These are phyloP conservation scores for Dendrostoma leiphaemia DNA, from an alignment of 2,329 filamentous ascomycete genomes.

Conservation along the genomic window DNA sequence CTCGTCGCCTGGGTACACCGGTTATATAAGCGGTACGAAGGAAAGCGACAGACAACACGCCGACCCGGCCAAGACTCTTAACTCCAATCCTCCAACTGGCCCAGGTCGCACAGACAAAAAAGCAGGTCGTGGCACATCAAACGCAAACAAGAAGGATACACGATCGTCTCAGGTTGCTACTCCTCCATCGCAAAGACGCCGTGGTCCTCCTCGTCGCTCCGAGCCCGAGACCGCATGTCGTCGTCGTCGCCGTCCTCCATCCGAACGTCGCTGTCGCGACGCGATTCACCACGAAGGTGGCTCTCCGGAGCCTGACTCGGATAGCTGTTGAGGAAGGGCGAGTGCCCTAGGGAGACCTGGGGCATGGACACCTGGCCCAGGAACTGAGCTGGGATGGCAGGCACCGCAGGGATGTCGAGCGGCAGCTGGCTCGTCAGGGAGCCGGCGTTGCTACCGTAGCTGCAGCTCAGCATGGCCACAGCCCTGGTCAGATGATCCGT, in stretches of 20 bases:
- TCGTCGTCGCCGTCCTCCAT: conserved; percentile 71
- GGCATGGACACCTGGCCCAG: conserved; percentile 72
- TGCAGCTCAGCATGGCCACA: conserved; percentile 86
- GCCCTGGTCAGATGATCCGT: conserved; percentile 85
- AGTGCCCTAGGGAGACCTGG: conserved; percentile 56
- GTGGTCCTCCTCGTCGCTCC: conserved; percentile 87
- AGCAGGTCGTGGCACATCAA: conserved; percentile 19
- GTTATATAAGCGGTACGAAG: conserved; percentile 48
- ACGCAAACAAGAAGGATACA: conserved; percentile 13
- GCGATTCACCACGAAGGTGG: conserved; percentile 57
- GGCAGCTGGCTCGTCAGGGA: conserved; percentile 63
- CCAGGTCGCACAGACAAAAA: conserved; percentile 8
- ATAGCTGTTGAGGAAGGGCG: conserved; percentile 63
- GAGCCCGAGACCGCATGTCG: conserved; percentile 57
- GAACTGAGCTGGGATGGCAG: conserved; percentile 79
- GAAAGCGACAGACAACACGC: conserved; percentile 31
- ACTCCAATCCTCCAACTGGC: conserved; percentile 25
- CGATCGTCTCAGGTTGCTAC: conserved; percentile 37
- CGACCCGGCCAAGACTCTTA: conserved; percentile 21
- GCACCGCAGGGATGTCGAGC: conserved; percentile 80
- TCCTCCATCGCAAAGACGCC: conserved; percentile 99
- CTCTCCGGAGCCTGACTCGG: conserved; percentile 61
- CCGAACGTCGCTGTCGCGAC: conserved; percentile 58
- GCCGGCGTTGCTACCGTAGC: conserved; percentile 74
- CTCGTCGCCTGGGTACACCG: conserved; percentile 49